Conservation (phyloP, 1,139 yeast species). For the Wickerhamomyces sp. region DNA sequence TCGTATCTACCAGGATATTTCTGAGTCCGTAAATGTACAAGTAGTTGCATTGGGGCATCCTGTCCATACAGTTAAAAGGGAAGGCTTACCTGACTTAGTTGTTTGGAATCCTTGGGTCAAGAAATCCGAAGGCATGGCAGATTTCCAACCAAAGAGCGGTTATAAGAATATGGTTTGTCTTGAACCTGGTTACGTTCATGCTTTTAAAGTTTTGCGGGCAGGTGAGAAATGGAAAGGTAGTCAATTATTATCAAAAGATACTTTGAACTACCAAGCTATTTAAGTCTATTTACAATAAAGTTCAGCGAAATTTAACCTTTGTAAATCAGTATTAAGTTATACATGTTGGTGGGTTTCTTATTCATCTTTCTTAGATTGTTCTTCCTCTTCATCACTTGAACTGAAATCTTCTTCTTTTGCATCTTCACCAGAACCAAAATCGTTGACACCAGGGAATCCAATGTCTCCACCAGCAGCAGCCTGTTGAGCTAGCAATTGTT, state of each 20-base stretch:
- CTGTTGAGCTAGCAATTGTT: constrained; percentile 27
- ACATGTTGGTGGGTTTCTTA: neutral
- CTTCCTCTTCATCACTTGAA: constrained; percentile 27
- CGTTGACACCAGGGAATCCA: constrained; percentile 20
- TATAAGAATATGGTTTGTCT: constrained; percentile 86
- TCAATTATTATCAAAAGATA: constrained; percentile 46
- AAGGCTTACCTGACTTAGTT: constrained; percentile 77
- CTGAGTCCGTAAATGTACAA: constrained; percentile 52
- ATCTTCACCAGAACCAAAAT: constrained; percentile 15
- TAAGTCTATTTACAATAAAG: too few species aligned
- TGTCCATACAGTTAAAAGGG: constrained; percentile 58
- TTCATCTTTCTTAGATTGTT: constrained; percentile 14
- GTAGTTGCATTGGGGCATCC: constrained; percentile 68
- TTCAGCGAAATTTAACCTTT: neutral
- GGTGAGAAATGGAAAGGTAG: constrained; percentile 70
- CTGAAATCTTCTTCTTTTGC: constrained; percentile 31
- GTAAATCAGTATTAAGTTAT: too few species aligned
- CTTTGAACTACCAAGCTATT: constrained; percentile 33
- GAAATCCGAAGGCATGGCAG: constrained; percentile 75
- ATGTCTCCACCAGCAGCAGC: constrained; percentile 22
- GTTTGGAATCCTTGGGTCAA: constrained; percentile 98
- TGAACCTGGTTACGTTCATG: constrained; percentile 86
- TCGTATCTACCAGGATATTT: constrained; percentile 67
- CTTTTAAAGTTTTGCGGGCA: constrained; percentile 55
- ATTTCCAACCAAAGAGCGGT: constrained; percentile 82